Evolutionary conservation across 495 filamentous ascomycete genomes (phyloP).

Genomic region (Aspergillus homomorphus): DNA sequence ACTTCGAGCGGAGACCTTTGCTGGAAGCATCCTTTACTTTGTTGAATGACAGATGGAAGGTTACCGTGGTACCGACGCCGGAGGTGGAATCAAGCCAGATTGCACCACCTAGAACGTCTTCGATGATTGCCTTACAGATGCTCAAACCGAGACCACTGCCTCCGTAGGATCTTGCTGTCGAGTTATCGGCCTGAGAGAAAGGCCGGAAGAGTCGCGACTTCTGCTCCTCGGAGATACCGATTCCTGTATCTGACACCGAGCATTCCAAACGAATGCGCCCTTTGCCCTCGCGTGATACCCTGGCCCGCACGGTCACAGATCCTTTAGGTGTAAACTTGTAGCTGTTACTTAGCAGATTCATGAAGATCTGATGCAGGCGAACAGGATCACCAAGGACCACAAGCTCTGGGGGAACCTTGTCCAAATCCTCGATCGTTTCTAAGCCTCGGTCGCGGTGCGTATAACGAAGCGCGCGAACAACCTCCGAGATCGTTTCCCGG

Average conservation of each 20-base stretch:
- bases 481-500: constrained; percentile 81
- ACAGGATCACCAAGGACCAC: constrained; percentile 90
- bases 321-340: constrained; percentile 91
- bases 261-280: constrained; percentile 71
- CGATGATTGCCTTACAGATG: constrained; percentile 93
- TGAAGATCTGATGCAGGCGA: constrained; percentile 86
- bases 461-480: constrained; percentile 80
- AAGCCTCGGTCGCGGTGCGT: constrained; percentile 77
- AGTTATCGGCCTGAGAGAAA: constrained; percentile 86
- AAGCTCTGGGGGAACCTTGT: constrained; percentile 61
- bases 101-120: constrained; percentile 81
- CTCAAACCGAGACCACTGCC: constrained; percentile 86
- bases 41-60: constrained; percentile 76
- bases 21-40: constrained; percentile 64
- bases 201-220: constrained; percentile 82
- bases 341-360: constrained; percentile 89
- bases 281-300: constrained; percentile 64
- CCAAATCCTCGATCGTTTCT: constrained; percentile 67
- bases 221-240: constrained; percentile 80
- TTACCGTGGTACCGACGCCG: constrained; percentile 77
- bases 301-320: constrained; percentile 74
- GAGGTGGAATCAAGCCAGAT: constrained; percentile 78
- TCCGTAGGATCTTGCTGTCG: constrained; percentile 82
- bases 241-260: constrained; percentile 86
- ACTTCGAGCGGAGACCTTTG: constrained; percentile 57